Evolutionary conservation across 2,329 filamentous ascomycete genomes (phyloP), one percentile per base, ranked within the genome.

Genomic region (Shiraia sp.): DNA sequence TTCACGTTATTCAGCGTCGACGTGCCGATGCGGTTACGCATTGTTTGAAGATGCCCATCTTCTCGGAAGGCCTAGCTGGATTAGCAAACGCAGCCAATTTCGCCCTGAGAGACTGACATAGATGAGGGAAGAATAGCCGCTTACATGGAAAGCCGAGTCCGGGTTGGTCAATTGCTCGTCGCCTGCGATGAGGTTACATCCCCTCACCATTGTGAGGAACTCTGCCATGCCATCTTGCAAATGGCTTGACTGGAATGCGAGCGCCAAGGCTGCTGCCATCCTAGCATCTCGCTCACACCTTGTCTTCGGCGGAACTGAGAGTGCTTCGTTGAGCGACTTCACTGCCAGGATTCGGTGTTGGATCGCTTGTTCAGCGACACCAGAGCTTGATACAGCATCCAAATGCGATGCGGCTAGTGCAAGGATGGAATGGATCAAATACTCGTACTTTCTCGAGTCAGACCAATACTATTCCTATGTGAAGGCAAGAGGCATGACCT

Each of bases 381-480:
- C 75, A 2, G 74, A 62, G 43, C 79, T 63, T 2, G 65, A 80
- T 1, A 72, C 65, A 3, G 69, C 68, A 53, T 78, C 75, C 4
- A 88, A 75, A 49, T 87, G 81, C 0, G 84, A 87, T 23, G 85
- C 86, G 1, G 85, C 76, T 45, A 86, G 76, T 10, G 83, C 83
- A 0, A 87, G 75, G 36, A 88, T 83, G 4, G 84, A 82, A 61
- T 88, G 85, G 79, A 88, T 86, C 8, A 87, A 74, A 45, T 82
- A 86, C 41, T 85, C 80, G 51, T 85, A 77, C 77, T 83, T 42
- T 15, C 39, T 45, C 16, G n/a, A 6, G 30, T 63, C 30, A 56
- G 49, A 15, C 19, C 13, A 12, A 15, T 14, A n/a, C 19, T 25
- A 12, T 35, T 12, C 30, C 32, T 23, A 29, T 35, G 22, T 39